Evolutionary conservation across 78 protist species (phyloP).

Genomic region (Isochrysis galbana): DNA sequence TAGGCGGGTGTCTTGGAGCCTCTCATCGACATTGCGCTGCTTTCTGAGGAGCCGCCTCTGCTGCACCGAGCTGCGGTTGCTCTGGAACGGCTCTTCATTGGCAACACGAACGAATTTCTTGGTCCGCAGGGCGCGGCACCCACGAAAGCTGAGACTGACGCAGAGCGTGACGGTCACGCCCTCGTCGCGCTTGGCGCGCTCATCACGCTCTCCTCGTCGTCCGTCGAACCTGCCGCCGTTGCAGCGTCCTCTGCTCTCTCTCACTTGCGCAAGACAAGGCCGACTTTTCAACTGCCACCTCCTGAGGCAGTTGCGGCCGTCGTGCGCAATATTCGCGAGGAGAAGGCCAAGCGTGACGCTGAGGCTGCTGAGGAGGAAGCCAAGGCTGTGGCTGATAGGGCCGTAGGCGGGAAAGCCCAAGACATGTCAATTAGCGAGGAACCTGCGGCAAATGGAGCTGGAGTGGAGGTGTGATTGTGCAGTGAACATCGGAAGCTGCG

Average conservation of each 20-base stretch:
- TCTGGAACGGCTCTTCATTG: background rate
- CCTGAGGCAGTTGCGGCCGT: background rate
- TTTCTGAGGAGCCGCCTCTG: background rate
- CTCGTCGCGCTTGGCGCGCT: background rate
- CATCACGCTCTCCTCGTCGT: background rate
- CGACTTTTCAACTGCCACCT: background rate
- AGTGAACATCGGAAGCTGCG: no score
- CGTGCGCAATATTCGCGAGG: background rate
- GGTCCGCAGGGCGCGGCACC: background rate
- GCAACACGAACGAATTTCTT: background rate
- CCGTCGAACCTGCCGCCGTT: background rate
- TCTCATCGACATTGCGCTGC: background rate
- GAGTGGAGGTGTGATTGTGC: no score
- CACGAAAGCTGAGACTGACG: background rate
- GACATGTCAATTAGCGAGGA: no score
- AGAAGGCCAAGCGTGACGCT: background rate
- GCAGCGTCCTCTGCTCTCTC: background rate
- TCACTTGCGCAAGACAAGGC: background rate
- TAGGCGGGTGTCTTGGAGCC: background rate
- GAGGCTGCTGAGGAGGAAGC: background rate
- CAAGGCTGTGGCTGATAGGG: no score
- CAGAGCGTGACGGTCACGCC: background rate
- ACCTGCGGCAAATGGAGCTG: no score
- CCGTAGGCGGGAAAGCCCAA: no score
- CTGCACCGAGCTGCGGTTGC: constrained; percentile 9